Conservation (phyloP, 768 basidiomycete genomes). For the Tremella fuciformis region DNA sequence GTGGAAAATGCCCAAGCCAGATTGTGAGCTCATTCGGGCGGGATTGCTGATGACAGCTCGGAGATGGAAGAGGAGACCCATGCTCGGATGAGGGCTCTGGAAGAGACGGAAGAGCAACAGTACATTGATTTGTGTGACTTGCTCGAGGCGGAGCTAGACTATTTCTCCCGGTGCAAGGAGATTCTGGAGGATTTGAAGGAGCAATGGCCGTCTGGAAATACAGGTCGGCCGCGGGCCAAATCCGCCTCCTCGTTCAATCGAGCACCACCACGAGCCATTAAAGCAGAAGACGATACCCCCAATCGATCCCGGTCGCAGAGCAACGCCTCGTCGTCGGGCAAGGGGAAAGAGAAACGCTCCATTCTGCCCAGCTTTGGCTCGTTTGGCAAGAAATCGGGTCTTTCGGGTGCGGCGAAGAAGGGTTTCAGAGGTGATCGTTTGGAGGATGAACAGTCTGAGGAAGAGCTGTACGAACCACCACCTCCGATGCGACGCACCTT, state of each 20-base stretch:
- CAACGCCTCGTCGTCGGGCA: constrained; percentile 36
- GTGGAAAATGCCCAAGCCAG: constrained; percentile 66
- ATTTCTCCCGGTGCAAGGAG: constrained; percentile 69
- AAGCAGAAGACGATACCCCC: constrained; percentile 34
- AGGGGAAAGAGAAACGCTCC: constrained; percentile 33
- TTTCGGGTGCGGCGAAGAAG: constrained; percentile 3
- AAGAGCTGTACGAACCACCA: constrained; percentile 32
- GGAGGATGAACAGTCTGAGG: constrained; percentile 36
- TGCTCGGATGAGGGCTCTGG: constrained; percentile 72
- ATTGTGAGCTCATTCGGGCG: constrained; percentile 59
- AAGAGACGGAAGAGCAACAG: constrained; percentile 72
- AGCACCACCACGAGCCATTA: constrained; percentile 16
- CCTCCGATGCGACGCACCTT: constrained; percentile 32
- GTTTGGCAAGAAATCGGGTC: constrained; percentile 43
- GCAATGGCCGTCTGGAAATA: constrained; percentile 66
- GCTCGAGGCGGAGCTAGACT: constrained; percentile 71
- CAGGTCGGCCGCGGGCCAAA: constrained; percentile 37
- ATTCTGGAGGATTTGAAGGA: constrained; percentile 67
- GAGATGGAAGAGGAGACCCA: constrained; percentile 81
- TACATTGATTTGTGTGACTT: constrained; percentile 68
- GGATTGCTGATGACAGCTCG: constrained; percentile 45
- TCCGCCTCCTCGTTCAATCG: constrained; percentile 38
- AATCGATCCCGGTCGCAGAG: constrained; percentile 49
- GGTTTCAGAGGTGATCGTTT: constrained; percentile 19
- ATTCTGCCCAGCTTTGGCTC: constrained; percentile 46